A percentile compares a stretch with the other conserved stretches of the same genome.
Evolutionary conservation across 352 stramenopile genomes (phyloP).

Genomic region (Pythium aphanidermatum): DNA sequence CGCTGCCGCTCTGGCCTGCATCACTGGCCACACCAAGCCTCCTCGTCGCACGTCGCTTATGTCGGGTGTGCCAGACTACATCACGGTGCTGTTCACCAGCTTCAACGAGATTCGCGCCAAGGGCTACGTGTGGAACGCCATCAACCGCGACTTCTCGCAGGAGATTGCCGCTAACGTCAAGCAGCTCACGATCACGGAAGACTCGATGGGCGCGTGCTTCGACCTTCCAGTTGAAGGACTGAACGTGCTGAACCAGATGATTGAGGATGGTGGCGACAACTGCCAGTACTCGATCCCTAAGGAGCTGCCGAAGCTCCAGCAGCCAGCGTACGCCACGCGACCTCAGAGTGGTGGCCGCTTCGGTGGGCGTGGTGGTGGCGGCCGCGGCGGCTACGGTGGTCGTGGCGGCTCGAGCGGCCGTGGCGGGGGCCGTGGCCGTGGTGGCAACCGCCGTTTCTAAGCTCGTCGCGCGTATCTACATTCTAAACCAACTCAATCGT

Average conservation of each 20-base stretch:
- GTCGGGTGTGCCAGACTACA: conserved; percentile 86
- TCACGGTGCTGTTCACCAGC: conserved; percentile 83
- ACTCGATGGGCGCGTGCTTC: conserved; percentile 88
- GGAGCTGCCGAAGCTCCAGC: conserved; percentile 71
- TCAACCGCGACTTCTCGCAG: conserved; percentile 82
- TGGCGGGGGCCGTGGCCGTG: conserved; percentile 24
- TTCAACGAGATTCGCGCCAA: conserved; percentile 81
- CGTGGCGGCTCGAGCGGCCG: conserved; percentile 28
- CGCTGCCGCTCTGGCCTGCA: conserved; percentile 78
- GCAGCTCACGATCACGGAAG: conserved; percentile 86
- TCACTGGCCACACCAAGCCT: conserved; percentile 87
- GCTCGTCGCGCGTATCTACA: conserved; percentile 1
- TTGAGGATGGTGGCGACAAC: conserved; percentile 51
- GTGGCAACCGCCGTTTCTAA: conserved; percentile 20
- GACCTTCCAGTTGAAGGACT: conserved; percentile 76
- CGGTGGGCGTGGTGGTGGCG: conserved; percentile 31
- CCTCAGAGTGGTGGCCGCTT: conserved; percentile 26
- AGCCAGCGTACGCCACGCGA: conserved; percentile 45
- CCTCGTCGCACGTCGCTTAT: conserved; percentile 80
- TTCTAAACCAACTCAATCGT: conserved; percentile 1
- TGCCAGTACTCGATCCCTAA: conserved; percentile 79
- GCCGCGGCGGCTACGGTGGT: conserved; percentile 30
- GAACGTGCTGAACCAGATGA: conserved; percentile 59
- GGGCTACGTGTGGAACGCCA: conserved; percentile 90
- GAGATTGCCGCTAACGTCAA: conserved; percentile 78